Conservation (phyloP, 495 filamentous ascomycete species). For the Pseudoneurospora amorphoporcata region DNA sequence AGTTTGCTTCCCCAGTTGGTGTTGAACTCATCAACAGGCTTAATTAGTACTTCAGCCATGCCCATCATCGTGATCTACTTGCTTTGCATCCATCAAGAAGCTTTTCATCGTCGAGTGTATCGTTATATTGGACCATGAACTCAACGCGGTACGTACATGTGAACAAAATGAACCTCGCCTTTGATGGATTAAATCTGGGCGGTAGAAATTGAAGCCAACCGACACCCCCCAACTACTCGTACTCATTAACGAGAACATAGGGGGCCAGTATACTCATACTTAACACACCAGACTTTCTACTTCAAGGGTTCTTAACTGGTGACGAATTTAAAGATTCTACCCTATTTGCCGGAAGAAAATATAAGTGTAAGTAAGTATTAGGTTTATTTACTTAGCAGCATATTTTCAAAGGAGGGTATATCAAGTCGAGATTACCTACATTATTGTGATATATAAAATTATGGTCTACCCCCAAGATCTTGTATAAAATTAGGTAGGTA, state of each 20-base stretch:
- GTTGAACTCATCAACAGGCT: not conserved
- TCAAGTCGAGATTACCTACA: not conserved
- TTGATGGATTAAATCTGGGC: not conserved
- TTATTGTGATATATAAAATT: not conserved
- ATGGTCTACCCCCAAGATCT: too few relatives aligned
- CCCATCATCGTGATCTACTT: not conserved
- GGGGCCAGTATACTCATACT: not conserved
- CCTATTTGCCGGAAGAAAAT: not conserved
- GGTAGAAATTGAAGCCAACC: not conserved
- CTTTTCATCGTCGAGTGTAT: too few relatives aligned
- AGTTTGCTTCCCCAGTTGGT: not conserved
- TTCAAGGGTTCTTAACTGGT: not conserved
- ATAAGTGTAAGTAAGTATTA: not conserved
- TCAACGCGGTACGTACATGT: too few relatives aligned
- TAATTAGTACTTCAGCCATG: not conserved
- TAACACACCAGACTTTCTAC: not conserved
- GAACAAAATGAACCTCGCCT: not conserved
- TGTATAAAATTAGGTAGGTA: too few relatives aligned
- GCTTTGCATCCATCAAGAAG: not conserved
- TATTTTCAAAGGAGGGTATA: not conserved
- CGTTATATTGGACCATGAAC: too few relatives aligned
- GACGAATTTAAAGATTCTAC: not conserved
- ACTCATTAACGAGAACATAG: not conserved
- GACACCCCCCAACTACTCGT: not conserved
- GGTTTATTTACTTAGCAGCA: not conserved